Conservation (phyloP, 2,329 filamentous ascomycete species). For the Nectriaceae sp. region DNA sequence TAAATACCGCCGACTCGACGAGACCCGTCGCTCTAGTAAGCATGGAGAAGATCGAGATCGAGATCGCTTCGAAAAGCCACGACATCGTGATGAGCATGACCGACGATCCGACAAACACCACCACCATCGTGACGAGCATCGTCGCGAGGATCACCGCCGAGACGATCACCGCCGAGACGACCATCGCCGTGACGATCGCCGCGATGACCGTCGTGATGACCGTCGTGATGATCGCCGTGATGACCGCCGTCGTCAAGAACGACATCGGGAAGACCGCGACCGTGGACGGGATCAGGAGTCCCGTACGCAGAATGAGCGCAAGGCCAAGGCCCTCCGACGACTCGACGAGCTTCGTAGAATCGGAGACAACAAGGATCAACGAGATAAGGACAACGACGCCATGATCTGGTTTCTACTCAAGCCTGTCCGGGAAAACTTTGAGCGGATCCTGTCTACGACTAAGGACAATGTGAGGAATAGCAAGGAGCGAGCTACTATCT, state of each 20-base stretch:
- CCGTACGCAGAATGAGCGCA: constrained; percentile 42
- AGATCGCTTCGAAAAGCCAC: constrained; percentile 24
- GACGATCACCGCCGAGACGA: constrained; percentile 23
- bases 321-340: constrained; percentile 42
- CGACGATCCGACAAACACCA: constrained; percentile 18
- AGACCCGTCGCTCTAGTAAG: constrained; percentile 40
- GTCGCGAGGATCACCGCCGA: constrained; percentile 28
- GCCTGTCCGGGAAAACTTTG: constrained; percentile 61
- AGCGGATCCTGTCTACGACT: constrained; percentile 60
- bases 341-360: constrained; percentile 47
- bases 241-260: constrained; percentile 18
- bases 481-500: constrained; percentile 61
- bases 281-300: constrained; percentile 26
- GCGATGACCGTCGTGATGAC: constrained; percentile 22
- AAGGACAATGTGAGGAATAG: constrained; percentile 63
- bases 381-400: constrained; percentile 46
- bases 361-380: constrained; percentile 52
- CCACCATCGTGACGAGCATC: constrained; percentile 20
- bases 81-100: constrained; percentile 34
- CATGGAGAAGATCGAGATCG: constrained; percentile 41
- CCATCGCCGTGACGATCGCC: constrained; percentile 28
- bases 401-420: constrained; percentile 54
- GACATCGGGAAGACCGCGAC: constrained; percentile 23
- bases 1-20: constrained; percentile 46
- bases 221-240: constrained; percentile 22